Conservation (phyloP, 2,329 filamentous ascomycete species). For the Plenodomus tracheiphilus region DNA sequence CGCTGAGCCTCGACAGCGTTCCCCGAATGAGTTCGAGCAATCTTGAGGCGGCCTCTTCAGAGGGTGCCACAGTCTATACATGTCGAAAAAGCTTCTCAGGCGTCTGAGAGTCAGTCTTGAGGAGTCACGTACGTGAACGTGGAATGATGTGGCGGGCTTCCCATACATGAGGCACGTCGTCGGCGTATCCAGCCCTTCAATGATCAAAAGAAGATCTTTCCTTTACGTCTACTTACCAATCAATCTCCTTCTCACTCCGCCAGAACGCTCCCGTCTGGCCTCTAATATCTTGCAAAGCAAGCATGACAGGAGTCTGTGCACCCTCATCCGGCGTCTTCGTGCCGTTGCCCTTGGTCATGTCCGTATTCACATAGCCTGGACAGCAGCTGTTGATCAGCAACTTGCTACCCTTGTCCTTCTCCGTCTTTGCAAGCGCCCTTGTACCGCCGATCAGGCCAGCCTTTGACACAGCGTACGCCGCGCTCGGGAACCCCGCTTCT, state of each 20-base stretch:
- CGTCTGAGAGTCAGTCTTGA: too few relatives aligned
- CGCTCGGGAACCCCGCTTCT: conserved; percentile 54
- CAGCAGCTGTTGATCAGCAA: conserved; percentile 48
- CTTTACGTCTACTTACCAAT: conserved; percentile 45
- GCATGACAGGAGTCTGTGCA: conserved; percentile 49
- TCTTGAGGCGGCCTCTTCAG: too few relatives aligned
- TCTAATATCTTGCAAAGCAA: conserved; percentile 48
- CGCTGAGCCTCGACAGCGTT: too few relatives aligned
- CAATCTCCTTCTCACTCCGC: conserved; percentile 41
- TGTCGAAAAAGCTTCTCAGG: too few relatives aligned
- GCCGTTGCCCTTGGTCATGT: conserved; percentile 49
- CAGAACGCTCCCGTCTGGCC: conserved; percentile 46
- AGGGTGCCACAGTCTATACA: too few relatives aligned
- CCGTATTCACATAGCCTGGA: conserved; percentile 53
- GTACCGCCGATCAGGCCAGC: conserved; percentile 51
- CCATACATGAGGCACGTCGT: too few relatives aligned
- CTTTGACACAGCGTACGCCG: conserved; percentile 55
- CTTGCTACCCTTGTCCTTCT: conserved; percentile 38
- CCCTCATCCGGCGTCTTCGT: conserved; percentile 50
- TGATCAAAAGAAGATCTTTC: too few relatives aligned
- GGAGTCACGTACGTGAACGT: too few relatives aligned
- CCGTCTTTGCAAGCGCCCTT: conserved; percentile 41
- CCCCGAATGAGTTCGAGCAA: too few relatives aligned
- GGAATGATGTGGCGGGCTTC: too few relatives aligned
- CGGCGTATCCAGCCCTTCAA: too few relatives aligned